phyloP scores from a whole-genome alignment of 2,329 filamentous ascomycete species.

The Hypoxylon sp. region DNA sequence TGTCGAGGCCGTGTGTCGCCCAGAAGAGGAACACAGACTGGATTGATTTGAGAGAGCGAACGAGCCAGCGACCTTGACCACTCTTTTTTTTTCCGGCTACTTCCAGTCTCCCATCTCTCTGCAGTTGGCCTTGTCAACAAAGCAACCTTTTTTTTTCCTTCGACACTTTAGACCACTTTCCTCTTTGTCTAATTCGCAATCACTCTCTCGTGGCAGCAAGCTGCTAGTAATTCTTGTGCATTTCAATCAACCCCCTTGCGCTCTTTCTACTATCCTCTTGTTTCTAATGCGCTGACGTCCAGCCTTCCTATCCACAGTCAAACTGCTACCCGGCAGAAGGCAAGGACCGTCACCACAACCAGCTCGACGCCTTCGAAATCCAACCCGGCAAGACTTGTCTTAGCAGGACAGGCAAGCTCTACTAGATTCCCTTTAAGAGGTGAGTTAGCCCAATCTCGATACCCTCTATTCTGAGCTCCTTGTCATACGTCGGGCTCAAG shows the following conservation, averaged over 20 bases:
- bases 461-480: conserved; percentile 33
- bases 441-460: conserved; percentile 43
- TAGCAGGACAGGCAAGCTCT: conserved; percentile 47
- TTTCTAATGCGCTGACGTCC: conserved; percentile 53
- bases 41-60: conserved; percentile 42
- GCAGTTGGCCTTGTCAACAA: conserved; percentile 53
- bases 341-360: conserved; percentile 40
- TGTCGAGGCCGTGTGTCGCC: conserved; percentile 40
- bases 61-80: conserved; percentile 49
- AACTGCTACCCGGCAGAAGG: conserved; percentile 47
- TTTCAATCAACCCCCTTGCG: conserved; percentile 44
- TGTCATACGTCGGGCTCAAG: conserved; percentile 43
- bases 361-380: conserved; percentile 34
- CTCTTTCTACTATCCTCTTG: conserved; percentile 42
- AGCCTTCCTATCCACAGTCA: conserved; percentile 46
- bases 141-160: conserved; percentile 48
- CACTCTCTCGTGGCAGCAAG: conserved; percentile 52
- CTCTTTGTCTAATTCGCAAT: conserved; percentile 51
- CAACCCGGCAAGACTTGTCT: conserved; percentile 46
- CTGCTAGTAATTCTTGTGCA: conserved; percentile 49
- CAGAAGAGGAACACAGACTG: conserved; percentile 39
- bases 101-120: conserved; percentile 50
- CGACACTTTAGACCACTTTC: conserved; percentile 47
- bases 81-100: conserved; percentile 51
- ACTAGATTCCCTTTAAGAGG: conserved; percentile 42